These are phyloP conservation scores for Populus deltoides DNA, from an alignment of 345 rosid genomes.

Conservation along the genomic window DNA sequence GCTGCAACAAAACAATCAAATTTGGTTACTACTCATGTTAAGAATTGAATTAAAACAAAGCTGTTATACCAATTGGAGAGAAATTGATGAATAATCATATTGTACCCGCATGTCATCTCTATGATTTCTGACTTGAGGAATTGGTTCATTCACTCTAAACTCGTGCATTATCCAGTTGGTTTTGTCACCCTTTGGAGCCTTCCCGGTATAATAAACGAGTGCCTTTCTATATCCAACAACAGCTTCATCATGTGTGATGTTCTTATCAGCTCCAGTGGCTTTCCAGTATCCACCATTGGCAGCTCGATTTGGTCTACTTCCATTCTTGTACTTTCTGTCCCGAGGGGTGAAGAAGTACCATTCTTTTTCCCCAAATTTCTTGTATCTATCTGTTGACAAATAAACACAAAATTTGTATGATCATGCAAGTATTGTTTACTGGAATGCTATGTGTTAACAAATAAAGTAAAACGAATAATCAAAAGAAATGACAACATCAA, in stretches of 20 bases:
- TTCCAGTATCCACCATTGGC: slow-evolving; percentile 25
- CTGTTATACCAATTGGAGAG: background rate
- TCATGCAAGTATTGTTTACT: no score
- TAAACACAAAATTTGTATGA: background rate
- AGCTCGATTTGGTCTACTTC: slow-evolving; percentile 18
- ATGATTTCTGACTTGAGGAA: background rate
- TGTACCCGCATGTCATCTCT: slow-evolving; percentile 22
- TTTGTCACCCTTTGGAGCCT: slow-evolving; percentile 15
- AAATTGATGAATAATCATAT: background rate
- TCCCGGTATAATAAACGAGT: slow-evolving; percentile 17
- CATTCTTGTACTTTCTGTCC: slow-evolving; percentile 17
- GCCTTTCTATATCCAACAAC: background rate
- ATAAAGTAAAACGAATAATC: no score
- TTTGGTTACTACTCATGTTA: background rate
- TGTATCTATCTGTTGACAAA: slow-evolving; percentile 5
- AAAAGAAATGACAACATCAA: no score
- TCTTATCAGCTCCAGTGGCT: slow-evolving; percentile 15
- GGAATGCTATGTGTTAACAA: no score
- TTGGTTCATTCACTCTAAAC: background rate
- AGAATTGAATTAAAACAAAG: background rate
- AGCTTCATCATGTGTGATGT: background rate
- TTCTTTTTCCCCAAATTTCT: background rate
- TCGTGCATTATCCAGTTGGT: slow-evolving; percentile 36
- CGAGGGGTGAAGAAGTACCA: slow-evolving; percentile 29
- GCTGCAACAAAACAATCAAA: slow-evolving; percentile 10